phyloP scores from a whole-genome alignment of 2,329 filamentous ascomycete genomes.

The Fusarium staphyleae region DNA sequence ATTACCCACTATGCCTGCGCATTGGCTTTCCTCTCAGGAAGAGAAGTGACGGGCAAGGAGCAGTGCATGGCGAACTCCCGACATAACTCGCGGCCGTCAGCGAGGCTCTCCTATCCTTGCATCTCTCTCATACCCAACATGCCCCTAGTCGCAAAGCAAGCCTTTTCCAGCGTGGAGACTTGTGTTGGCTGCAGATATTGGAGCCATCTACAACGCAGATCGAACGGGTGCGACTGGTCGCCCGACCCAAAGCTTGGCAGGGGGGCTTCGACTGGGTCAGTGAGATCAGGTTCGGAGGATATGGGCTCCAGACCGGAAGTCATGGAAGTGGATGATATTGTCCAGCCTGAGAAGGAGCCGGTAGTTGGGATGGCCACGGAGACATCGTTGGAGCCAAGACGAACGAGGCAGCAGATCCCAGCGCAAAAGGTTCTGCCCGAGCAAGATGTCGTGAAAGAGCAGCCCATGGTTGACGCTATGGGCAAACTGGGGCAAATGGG shows the following conservation, averaged over 20 bases:
- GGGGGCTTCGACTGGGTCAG: not conserved
- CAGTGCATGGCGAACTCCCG: slow-evolving; percentile 26
- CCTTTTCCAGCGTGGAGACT: slow-evolving; percentile 30
- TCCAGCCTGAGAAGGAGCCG: not conserved
- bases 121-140: slow-evolving; percentile 38
- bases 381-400: not conserved
- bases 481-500: slow-evolving; percentile 8
- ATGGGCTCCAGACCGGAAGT: not conserved
- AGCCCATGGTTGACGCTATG: not conserved
- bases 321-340: slow-evolving; percentile 15
- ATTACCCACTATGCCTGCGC: slow-evolving; percentile 40
- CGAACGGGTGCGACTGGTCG: slow-evolving; percentile 41
- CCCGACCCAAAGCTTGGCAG: not conserved
- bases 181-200: slow-evolving; percentile 47
- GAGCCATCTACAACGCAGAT: slow-evolving; percentile 32
- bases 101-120: slow-evolving; percentile 40
- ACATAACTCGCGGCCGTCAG: slow-evolving; percentile 1
- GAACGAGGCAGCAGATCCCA: not conserved
- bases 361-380: not conserved
- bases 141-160: slow-evolving; percentile 17
- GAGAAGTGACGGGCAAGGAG: slow-evolving; percentile 30
- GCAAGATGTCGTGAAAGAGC: not conserved
- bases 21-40: slow-evolving; percentile 45
- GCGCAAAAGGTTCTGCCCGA: not conserved
- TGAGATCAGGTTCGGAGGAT: slow-evolving; percentile 3